A percentile compares a stretch with the other conserved stretches of the same genome.
phyloP scores from a whole-genome alignment of 345 rosid species.

The Bretschneidera sinensis region DNA sequence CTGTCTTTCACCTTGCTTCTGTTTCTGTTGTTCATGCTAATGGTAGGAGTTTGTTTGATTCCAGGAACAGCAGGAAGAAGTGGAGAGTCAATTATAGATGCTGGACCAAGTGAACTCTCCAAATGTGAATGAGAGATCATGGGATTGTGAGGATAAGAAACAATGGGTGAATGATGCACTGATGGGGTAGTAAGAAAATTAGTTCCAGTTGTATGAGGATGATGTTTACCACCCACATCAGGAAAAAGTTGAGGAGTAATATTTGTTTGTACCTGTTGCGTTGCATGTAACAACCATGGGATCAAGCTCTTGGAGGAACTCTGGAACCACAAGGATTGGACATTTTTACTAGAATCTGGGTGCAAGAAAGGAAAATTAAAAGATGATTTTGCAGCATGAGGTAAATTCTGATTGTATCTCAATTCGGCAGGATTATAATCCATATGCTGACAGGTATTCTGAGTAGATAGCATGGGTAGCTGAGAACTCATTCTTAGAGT shows the following conservation, averaged over 20 bases:
- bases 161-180: slow-evolving; percentile 5
- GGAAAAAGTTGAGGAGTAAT: slow-evolving; percentile 16
- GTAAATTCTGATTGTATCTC: slow-evolving; percentile 22
- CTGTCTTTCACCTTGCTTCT: slow-evolving; percentile 17
- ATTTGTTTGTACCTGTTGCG: slow-evolving; percentile 20
- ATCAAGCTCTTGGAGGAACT: slow-evolving; percentile 33
- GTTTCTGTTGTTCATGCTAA: slow-evolving; percentile 24
- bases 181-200: slow-evolving; percentile 15
- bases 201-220: slow-evolving; percentile 16
- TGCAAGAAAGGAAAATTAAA: slow-evolving; percentile 38
- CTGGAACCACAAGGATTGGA: slow-evolving; percentile 24
- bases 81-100: slow-evolving; percentile 20
- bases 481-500: slow-evolving; percentile 27
- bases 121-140: slow-evolving; percentile 10
- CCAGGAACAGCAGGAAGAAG: slow-evolving; percentile 23
- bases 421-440: slow-evolving; percentile 23
- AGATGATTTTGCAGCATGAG: slow-evolving; percentile 25
- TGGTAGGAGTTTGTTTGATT: slow-evolving; percentile 19
- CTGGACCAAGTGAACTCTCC: slow-evolving; percentile 27
- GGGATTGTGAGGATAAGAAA: slow-evolving; percentile 17
- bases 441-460: slow-evolving; percentile 13
- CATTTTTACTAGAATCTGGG: slow-evolving; percentile 24
- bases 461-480: slow-evolving; percentile 15
- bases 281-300: slow-evolving; percentile 34
- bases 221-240: slow-evolving; percentile 15